phyloP scores from a whole-genome alignment of 2,329 filamentous ascomycete genomes.

The Daldinia sp. region DNA sequence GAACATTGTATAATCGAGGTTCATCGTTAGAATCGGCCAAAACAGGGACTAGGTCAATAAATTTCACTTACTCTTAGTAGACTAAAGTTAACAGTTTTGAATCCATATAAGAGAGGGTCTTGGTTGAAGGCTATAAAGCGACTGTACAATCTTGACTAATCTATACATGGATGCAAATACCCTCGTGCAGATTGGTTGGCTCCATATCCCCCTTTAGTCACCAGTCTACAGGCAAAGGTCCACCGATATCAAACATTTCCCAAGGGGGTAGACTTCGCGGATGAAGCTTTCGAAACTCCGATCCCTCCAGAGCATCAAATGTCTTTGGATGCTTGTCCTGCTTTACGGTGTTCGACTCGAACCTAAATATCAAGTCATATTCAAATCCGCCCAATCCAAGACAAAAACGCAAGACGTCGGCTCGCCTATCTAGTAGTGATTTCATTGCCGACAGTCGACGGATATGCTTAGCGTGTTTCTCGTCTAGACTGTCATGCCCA shows the following conservation, averaged over 20 bases:
- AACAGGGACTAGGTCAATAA: too few species aligned
- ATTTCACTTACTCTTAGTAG: too few species aligned
- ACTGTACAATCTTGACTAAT: too few species aligned
- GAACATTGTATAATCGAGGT: too few species aligned
- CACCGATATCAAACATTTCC: slow-evolving; percentile 1
- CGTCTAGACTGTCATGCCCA: not conserved
- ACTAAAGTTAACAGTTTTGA: too few species aligned
- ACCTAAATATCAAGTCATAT: not conserved
- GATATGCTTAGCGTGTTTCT: not conserved
- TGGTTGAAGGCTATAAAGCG: too few species aligned
- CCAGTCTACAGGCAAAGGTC: slow-evolving; percentile 1
- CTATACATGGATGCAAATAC: too few species aligned
- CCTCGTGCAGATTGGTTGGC: too few species aligned
- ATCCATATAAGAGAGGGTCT: too few species aligned
- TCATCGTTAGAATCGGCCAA: too few species aligned
- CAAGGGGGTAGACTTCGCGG: not conserved
- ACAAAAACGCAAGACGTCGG: not conserved
- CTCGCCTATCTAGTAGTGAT: not conserved
- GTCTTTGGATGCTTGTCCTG: not conserved
- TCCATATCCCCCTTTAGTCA: not conserved
- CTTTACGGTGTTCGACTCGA: not conserved
- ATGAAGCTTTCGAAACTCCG: not conserved
- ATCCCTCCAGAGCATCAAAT: not conserved
- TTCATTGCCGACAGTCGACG: not conserved
- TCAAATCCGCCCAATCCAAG: not conserved